Conservation (phyloP, 2,329 filamentous ascomycete genomes). For the Epichloe uncinata region DNA sequence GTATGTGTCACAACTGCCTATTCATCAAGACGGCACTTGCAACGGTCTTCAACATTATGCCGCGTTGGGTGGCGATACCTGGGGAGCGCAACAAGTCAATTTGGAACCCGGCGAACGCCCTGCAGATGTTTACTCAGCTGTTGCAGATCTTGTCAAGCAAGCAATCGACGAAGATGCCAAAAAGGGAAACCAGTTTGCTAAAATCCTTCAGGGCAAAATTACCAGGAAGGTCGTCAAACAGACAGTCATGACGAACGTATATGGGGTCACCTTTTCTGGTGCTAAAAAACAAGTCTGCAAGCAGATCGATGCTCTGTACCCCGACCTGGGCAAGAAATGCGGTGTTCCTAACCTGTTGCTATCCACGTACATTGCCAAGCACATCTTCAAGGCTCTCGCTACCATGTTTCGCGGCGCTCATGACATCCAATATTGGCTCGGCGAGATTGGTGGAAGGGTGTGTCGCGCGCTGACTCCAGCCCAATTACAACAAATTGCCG, state of each 20-base stretch:
- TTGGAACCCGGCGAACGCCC: conserved; percentile 78
- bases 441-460: conserved; percentile 75
- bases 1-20: conserved; percentile 66
- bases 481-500: conserved; percentile 54
- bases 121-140: conserved; percentile 89
- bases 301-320: conserved; percentile 65
- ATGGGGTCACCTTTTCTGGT: conserved; percentile 89
- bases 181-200: conserved; percentile 43
- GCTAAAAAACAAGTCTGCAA: conserved; percentile 75
- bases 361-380: conserved; percentile 63
- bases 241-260: conserved; percentile 99
- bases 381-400: conserved; percentile 74
- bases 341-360: conserved; percentile 36
- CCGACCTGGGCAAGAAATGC: conserved; percentile 41
- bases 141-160: conserved; percentile 72
- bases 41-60: conserved; percentile 97
- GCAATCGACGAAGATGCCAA: conserved; percentile 54
- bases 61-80: conserved; percentile 76
- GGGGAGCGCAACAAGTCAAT: conserved; percentile 87
- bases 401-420: conserved; percentile 91
- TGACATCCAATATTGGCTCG: conserved; percentile 90
- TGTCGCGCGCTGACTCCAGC: conserved; percentile 65
- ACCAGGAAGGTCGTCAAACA: conserved; percentile 97
- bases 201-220: conserved; percentile 61
- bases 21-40: conserved; percentile 95